Evolutionary conservation across 2,329 filamentous ascomycete species (phyloP), one percentile per base, ranked within the genome.

Genomic region (Aspergillus sp.): DNA sequence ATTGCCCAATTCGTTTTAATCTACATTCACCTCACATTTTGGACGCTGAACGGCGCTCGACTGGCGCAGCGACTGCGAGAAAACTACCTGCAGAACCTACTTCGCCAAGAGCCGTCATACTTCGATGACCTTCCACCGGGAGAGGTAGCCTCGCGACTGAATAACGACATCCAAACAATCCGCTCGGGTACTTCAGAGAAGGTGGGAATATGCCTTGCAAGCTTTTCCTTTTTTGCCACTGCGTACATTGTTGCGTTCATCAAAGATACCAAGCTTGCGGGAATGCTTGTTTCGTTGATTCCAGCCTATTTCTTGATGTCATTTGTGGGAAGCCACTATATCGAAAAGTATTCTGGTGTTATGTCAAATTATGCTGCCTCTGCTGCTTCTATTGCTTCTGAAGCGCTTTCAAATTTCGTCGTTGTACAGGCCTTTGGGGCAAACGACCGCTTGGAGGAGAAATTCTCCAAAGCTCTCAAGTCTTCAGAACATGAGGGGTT

Each of bases 101-200:
- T 89, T 31, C 75, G 78, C 48, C 86, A 89, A 67, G 85, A 88
- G 56, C 80, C 85, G 1, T 74, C 82, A n/a, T 89, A 85, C 67
- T 87, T 88, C 66, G 86, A 89, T 64, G 80, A 78, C 8, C 77
- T 86, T 6, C 80, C 84, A 41, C 79, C 85, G 0, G 86, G 86
- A 11, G 84, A 89, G 69, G 82, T 89, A 7, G 80, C 83, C 2
- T 83, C 84, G 3, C 79, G 86, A 4, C 79, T 90, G 49, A 85
- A 86, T 63, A 79, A 80, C 52, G 86, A 90, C 64, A 86, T 90
- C 37, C 82, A 86, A 58, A 82, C 83, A 1, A 83, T 90, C 47
- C 87, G 88, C 67, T 80, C 82, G 0, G 88, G 87, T 8, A 89
- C 87, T 0, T 86, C 84, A 2, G 88, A 90, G 70, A 90, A 90